Conservation (phyloP, 2,329 filamentous ascomycete species). For the Penicillium sclerotiorum region DNA sequence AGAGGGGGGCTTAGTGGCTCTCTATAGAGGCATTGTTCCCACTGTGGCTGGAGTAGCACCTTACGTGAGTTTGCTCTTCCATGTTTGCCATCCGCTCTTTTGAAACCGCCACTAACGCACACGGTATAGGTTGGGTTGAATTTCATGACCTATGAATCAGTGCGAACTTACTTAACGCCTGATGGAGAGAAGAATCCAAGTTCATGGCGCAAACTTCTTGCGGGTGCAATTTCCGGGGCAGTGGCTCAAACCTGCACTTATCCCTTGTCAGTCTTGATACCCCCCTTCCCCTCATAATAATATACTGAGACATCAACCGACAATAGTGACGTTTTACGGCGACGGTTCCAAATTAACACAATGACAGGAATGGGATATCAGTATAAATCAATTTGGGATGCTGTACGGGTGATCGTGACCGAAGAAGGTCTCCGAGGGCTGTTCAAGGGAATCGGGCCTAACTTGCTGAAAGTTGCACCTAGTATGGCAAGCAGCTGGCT, state of each 20-base stretch:
- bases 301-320: constrained; percentile 8
- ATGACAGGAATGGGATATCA: constrained; percentile 98
- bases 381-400: constrained; percentile 85
- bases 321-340: constrained; percentile 79
- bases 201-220: constrained; percentile 77
- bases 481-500: constrained; percentile 99
- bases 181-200: constrained; percentile 85
- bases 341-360: constrained; percentile 97
- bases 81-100: not conserved
- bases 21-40: constrained; percentile 94
- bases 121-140: constrained; percentile 90
- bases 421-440: constrained; percentile 84
- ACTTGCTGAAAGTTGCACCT: constrained; percentile 93
- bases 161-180: constrained; percentile 79
- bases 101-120: constrained; percentile 12
- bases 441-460: constrained; percentile 95
- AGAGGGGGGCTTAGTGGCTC: constrained; percentile 79
- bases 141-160: constrained; percentile 96
- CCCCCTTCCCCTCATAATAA: not conserved
- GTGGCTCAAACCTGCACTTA: constrained; percentile 98
- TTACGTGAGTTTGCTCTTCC: constrained; percentile 62
- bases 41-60: constrained; percentile 95
- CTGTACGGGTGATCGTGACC: constrained; percentile 75
- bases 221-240: constrained; percentile 91
- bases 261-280: constrained; percentile 71